Evolutionary conservation across 768 basidiomycete genomes (phyloP).

Genomic region (Collybia mongolica): DNA sequence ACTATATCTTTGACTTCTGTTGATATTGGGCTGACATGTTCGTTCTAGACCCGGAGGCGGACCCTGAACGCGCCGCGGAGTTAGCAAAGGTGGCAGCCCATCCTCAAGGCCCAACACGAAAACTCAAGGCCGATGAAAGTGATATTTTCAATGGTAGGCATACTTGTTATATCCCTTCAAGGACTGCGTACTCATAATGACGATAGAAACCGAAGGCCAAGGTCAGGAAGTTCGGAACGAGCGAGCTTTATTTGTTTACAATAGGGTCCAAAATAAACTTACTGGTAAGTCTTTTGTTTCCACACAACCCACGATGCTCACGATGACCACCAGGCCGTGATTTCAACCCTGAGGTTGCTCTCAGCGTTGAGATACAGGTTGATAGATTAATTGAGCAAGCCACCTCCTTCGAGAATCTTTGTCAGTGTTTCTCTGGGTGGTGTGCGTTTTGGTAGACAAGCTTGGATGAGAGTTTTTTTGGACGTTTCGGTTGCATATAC

Average conservation of each 20-base stretch:
- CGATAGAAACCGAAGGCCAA: slow-evolving; percentile 47
- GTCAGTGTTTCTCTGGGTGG: slow-evolving; percentile 97
- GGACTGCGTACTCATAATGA: not conserved
- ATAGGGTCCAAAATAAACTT: slow-evolving; percentile 92
- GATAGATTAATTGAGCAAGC: slow-evolving; percentile 93
- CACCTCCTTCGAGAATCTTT: slow-evolving; percentile 91
- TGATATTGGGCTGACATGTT: slow-evolving; percentile 4
- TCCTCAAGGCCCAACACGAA: slow-evolving; percentile 78
- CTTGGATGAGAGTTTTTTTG: not conserved
- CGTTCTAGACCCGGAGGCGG: slow-evolving; percentile 37
- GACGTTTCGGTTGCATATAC: slow-evolving; percentile 12
- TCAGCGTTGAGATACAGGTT: slow-evolving; percentile 83
- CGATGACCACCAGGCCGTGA: slow-evolving; percentile 66
- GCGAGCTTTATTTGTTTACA: slow-evolving; percentile 87
- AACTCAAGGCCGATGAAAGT: slow-evolving; percentile 88
- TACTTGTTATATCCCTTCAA: no score
- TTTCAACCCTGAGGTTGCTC: slow-evolving; percentile 79
- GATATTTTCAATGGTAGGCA: slow-evolving; percentile 69
- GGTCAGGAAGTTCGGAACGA: slow-evolving; percentile 89
- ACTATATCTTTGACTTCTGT: slow-evolving; percentile 4
- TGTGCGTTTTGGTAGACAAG: slow-evolving; percentile 71
- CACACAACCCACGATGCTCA: not conserved
- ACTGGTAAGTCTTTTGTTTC: slow-evolving; percentile 54
- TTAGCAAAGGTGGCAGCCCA: slow-evolving; percentile 67
- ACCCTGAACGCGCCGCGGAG: slow-evolving; percentile 59